phyloP scores from a whole-genome alignment of 495 filamentous ascomycete genomes.

The Podospora didyma region DNA sequence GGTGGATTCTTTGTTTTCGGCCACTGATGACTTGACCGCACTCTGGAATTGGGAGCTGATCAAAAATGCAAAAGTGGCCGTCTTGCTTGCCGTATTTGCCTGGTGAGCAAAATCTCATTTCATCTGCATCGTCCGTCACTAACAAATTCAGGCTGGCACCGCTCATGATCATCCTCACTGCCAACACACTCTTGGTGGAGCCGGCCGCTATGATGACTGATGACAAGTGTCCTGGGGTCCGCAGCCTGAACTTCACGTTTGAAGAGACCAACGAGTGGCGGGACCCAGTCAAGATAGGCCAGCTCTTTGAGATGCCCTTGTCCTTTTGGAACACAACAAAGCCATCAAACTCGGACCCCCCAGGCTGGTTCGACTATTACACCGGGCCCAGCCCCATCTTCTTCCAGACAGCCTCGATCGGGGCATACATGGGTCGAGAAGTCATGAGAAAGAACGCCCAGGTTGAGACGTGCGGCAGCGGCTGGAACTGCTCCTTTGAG shows the following conservation, averaged over 20 bases:
- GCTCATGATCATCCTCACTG: conserved; percentile 33
- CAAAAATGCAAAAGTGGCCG: conserved; percentile 28
- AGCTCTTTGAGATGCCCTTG: conserved; percentile 25
- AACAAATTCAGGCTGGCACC: conserved; percentile 19
- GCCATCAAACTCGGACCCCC: conserved; percentile 2
- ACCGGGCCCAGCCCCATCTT: conserved; percentile 24
- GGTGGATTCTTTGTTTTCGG: conserved; percentile 33
- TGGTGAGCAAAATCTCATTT: conserved; percentile 18
- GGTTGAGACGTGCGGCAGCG: conserved; percentile 31
- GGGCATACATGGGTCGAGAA: conserved; percentile 27
- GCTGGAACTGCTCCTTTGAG: conserved; percentile 35
- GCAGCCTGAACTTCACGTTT: conserved; percentile 32
- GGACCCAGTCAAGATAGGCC: conserved; percentile 19
- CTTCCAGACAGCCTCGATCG: conserved; percentile 22
- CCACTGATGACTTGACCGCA: conserved; percentile 27
- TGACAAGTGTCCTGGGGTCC: conserved; percentile 23
- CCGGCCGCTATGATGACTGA: conserved; percentile 7
- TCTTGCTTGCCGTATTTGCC: conserved; percentile 28
- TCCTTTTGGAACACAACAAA: conserved; percentile 35
- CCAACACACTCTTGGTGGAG: conserved; percentile 33
- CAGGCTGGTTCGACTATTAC: conserved; percentile 37
- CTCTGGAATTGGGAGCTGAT: conserved; percentile 31
- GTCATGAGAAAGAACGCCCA: conserved; percentile 21
- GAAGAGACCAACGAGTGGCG: conserved; percentile 36
- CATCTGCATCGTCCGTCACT: background rate